Evolutionary conservation across 257 asterid genomes (phyloP), one percentile per base, ranked within the genome.

Genomic region (Lycium ferocissimum): DNA sequence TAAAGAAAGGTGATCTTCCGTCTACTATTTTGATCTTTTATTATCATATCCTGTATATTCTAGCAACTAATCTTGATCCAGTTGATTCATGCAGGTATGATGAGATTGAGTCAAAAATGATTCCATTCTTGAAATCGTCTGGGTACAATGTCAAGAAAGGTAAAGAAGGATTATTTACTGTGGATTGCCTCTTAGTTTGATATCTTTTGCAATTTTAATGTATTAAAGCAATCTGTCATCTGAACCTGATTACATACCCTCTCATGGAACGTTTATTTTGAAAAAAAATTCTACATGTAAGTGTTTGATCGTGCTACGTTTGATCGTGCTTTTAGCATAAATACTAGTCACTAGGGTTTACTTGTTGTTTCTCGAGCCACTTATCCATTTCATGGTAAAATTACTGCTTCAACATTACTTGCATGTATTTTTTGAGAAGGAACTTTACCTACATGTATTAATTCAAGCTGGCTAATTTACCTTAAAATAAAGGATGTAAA

Each of bases 61-160:
- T 26, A 53, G 82, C 82, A 78, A 54, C 82, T 78, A 78, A 14
- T 51, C 20, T 51, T 22, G 81, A 54, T 78, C 47, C 82, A 51
- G 20, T 35, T 10, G 87, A 49, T 83, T 84, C 70, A 45, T 87
- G 84, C 92, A 97, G 99, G 89, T 97, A 93, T 88, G 98, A 94
- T 37, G 99, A 97, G 91, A 95, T 97, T 20, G 96, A 95, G 90
- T 87, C 95, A 2, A 97, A 97, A 88, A 97, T 97, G 98, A 3
- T 56, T 1, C 69, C 92, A 9, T 97, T 97, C 87, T 87, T 97
- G 83, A 95, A 83, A 87, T 84, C 97, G 11, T 97, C 99, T 0
- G 97, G 99, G 26, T 97, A 97, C 88, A 97, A 94, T 89, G 97
- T 97, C 86, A 97, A 92, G 90, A 97, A 95, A 80, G 99, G 99